Base-by-base conservation (phyloP, 257 asterid genomes). In the Striga asiatica region DNA sequence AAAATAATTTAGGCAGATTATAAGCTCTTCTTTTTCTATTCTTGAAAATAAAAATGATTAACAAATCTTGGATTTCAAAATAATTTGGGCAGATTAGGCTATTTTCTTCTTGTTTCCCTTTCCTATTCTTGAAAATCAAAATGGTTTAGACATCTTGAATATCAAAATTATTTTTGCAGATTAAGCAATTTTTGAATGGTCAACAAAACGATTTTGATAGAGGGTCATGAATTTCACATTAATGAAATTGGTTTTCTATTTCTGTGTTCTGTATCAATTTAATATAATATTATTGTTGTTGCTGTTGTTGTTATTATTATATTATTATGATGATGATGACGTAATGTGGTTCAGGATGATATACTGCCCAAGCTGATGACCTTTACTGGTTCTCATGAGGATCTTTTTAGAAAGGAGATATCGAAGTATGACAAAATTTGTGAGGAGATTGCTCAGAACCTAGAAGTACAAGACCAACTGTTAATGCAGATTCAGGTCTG, bases 281-380 rank as follows among this genome's bases (percentile, higher is more conserved):
- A 42, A 31, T 41, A 47, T n/a, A n/a, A n/a, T n/a, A n/a, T n/a
- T n/a, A n/a, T 38, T 32, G 37, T 48, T 19, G 47, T 51, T 50
- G 35, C 56, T 59, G 56, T 55, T 59, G n/a, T 37, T 54, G 52
- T 68, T 55, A 46, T 55, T 64, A 14, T 68, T n/a, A n/a, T n/a
- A n/a, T n/a, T n/a, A n/a, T n/a, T n/a, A n/a, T n/a, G n/a, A n/a
- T n/a, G n/a, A n/a, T n/a, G n/a, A n/a, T n/a, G n/a, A n/a, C n/a
- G 71, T 12, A 50, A 8, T 70, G 66, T 68, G 70, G 56, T 54
- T 37, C 81, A 92, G 99, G 99, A 92, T 79, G 94, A 92, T 70
- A 85, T 92, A 64, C 75, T 92, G 31, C 95, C 97, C 50, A 92
- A 88, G 75, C 72, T 88, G 82, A 92, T 92, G 99, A 66, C 97